A percentile compares a stretch with the other conserved stretches of the same genome.
These are phyloP conservation scores for Curvularia sp. DNA, from an alignment of 2,329 filamentous ascomycete genomes.

Conservation along the genomic window DNA sequence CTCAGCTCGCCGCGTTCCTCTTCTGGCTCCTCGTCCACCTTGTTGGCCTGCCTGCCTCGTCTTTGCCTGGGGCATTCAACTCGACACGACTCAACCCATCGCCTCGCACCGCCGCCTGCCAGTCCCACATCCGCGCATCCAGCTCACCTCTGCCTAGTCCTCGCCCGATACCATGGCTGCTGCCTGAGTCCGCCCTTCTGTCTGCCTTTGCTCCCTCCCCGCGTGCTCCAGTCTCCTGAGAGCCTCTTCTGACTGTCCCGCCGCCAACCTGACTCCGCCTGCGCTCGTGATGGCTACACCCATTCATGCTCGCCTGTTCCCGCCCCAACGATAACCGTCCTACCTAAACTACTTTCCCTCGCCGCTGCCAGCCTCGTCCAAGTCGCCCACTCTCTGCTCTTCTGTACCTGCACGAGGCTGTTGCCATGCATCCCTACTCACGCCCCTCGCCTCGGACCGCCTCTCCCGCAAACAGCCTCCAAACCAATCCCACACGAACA, in stretches of 20 bases:
- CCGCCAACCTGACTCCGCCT: slow-evolving; percentile 33
- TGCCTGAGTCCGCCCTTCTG: slow-evolving; percentile 42
- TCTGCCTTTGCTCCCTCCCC: slow-evolving; percentile 18
- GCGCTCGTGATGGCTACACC: slow-evolving; percentile 50
- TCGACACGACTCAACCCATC: too few species aligned
- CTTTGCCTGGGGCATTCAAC: neutral
- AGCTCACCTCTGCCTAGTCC: slow-evolving; percentile 36
- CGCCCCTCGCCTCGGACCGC: slow-evolving; percentile 74
- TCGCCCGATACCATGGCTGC: slow-evolving; percentile 42
- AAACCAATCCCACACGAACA: slow-evolving; percentile 72
- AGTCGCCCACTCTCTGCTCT: slow-evolving; percentile 13
- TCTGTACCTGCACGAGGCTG: slow-evolving; percentile 33
- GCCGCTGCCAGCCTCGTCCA: slow-evolving; percentile 17
- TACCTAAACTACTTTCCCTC: slow-evolving; percentile 18
- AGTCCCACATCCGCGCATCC: slow-evolving; percentile 33
- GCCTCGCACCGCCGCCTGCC: slow-evolving; percentile 9
- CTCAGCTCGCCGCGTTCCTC: neutral
- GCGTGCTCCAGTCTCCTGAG: slow-evolving; percentile 44
- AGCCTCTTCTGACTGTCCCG: slow-evolving; percentile 34
- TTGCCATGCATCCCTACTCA: slow-evolving; percentile 82
- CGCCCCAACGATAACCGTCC: slow-evolving; percentile 44
- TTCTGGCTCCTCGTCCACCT: neutral
- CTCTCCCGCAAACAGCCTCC: slow-evolving; percentile 74
- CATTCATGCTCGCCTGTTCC: slow-evolving; percentile 42
- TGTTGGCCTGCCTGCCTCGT: neutral